Conservation (phyloP, 2,329 filamentous ascomycete genomes). For the Phoma sp. region DNA sequence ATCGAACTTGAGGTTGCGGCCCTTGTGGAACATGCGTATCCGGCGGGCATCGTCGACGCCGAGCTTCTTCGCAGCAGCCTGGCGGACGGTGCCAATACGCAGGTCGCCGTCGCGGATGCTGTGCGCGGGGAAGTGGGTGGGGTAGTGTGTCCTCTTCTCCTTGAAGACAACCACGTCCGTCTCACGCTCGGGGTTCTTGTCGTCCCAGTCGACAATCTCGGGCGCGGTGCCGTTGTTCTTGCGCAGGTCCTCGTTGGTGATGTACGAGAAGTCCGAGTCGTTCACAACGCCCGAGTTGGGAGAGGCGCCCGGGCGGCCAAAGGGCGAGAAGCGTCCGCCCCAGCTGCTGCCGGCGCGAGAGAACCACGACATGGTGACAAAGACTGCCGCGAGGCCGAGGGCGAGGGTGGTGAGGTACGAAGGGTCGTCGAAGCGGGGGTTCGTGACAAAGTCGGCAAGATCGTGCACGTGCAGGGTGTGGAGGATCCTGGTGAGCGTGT, state of each 20-base stretch:
- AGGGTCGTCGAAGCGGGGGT: constrained; percentile 43
- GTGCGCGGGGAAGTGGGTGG: constrained; percentile 75
- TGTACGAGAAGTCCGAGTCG: constrained; percentile 81
- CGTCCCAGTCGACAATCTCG: constrained; percentile 48
- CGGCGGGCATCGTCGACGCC: constrained; percentile 63
- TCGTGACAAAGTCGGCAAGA: constrained; percentile 34
- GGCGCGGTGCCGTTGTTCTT: constrained; percentile 51
- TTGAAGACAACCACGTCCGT: constrained; percentile 76
- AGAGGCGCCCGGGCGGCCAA: constrained; percentile 51
- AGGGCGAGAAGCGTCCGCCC: constrained; percentile 57
- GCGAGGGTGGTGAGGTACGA: constrained; percentile 41
- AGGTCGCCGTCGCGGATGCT: constrained; percentile 77
- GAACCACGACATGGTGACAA: constrained; percentile 56
- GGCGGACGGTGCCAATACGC: constrained; percentile 68
- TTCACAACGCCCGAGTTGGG: constrained; percentile 63
- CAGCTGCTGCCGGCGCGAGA: constrained; percentile 52
- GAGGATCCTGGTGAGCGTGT: constrained; percentile 28
- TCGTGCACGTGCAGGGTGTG: constrained; percentile 32
- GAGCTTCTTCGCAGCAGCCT: constrained; percentile 72
- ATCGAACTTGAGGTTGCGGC: constrained; percentile 71
- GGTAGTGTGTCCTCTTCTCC: constrained; percentile 69
- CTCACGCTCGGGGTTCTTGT: constrained; percentile 55
- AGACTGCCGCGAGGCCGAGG: constrained; percentile 48
- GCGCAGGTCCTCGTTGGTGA: constrained; percentile 75
- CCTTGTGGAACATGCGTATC: constrained; percentile 77